Evolutionary conservation across 2,329 filamentous ascomycete species (phyloP).

Genomic region (Ambrosiella cleistominuta): DNA sequence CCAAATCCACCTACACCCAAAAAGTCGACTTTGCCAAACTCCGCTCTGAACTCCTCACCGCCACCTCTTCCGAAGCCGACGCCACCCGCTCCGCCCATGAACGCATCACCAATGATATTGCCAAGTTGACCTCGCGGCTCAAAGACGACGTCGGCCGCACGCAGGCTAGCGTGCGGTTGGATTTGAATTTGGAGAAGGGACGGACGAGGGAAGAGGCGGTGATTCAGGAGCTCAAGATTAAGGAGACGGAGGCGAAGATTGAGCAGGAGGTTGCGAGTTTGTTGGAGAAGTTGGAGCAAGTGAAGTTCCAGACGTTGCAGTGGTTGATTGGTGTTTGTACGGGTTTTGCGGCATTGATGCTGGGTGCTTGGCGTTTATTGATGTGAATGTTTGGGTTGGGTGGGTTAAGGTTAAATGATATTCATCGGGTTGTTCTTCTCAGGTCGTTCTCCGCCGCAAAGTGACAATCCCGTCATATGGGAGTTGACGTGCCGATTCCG

Average conservation of each 20-base stretch:
- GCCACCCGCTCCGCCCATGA: slow-evolving; percentile 83
- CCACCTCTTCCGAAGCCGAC: slow-evolving; percentile 79
- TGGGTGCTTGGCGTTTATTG: slow-evolving; percentile 53
- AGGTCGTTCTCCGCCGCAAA: too few species aligned
- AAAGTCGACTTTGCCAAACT: slow-evolving; percentile 98
- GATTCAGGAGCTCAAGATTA: slow-evolving; percentile 91
- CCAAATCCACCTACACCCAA: slow-evolving; percentile 62
- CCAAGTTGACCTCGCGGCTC: slow-evolving; percentile 76
- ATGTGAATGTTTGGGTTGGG: slow-evolving; percentile 28
- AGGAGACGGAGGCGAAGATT: slow-evolving; percentile 96
- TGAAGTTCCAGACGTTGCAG: slow-evolving; percentile 95
- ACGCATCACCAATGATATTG: slow-evolving; percentile 80
- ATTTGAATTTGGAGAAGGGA: slow-evolving; percentile 92
- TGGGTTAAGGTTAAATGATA: background rate
- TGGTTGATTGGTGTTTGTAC: slow-evolving; percentile 84
- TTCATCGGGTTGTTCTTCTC: background rate
- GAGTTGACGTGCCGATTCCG: too few species aligned
- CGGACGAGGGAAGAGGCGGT: slow-evolving; percentile 92
- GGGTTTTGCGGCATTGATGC: slow-evolving; percentile 46
- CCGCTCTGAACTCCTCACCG: slow-evolving; percentile 78
- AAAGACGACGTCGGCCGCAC: slow-evolving; percentile 89
- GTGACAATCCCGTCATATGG: too few species aligned
- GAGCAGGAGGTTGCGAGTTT: slow-evolving; percentile 90
- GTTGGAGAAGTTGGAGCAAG: slow-evolving; percentile 81
- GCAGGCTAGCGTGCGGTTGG: slow-evolving; percentile 78